Conservation (phyloP, 805 yeast genomes). For the Candida gorgasii region DNA sequence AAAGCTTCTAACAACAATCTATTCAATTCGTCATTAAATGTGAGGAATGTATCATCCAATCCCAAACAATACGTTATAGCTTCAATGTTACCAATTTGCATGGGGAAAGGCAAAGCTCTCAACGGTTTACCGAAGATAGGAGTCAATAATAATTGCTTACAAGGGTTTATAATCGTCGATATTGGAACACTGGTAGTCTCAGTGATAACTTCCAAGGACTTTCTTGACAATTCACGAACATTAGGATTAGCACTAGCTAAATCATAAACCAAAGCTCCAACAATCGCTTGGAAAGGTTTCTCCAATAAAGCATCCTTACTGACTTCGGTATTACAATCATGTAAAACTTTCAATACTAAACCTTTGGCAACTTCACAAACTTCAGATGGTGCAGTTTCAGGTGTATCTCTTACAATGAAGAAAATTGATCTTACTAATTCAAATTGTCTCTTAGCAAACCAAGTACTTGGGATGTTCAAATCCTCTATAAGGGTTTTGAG, state of each 20-base stretch:
- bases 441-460: conserved; percentile 76
- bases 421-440: conserved; percentile 85
- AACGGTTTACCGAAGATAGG: conserved; percentile 97
- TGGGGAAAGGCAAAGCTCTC: conserved; percentile 94
- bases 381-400: conserved; percentile 79
- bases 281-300: conserved; percentile 75
- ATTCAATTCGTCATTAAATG: conserved; percentile 85
- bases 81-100: conserved; percentile 98
- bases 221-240: conserved; percentile 81
- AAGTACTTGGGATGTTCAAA: conserved; percentile 62
- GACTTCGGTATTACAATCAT: conserved; percentile 61
- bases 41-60: conserved; percentile 75
- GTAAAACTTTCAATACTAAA: conserved; percentile 63
- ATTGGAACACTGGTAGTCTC: conserved; percentile 69
- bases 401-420: conserved; percentile 87
- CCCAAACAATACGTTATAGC: conserved; percentile 92
- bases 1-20: conserved; percentile 85
- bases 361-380: conserved; percentile 73
- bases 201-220: conserved; percentile 65
- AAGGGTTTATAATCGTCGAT: conserved; percentile 75
- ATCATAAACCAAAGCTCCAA: conserved; percentile 90
- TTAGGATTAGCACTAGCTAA: conserved; percentile 82
- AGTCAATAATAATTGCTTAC: conserved; percentile 76
- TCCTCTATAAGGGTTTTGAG: conserved; percentile 71
- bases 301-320: conserved; percentile 63